A percentile compares a stretch with the other conserved stretches of the same genome.
Evolutionary conservation across 2,329 filamentous ascomycete genomes (phyloP).

Genomic region (Thelonectria rubi): DNA sequence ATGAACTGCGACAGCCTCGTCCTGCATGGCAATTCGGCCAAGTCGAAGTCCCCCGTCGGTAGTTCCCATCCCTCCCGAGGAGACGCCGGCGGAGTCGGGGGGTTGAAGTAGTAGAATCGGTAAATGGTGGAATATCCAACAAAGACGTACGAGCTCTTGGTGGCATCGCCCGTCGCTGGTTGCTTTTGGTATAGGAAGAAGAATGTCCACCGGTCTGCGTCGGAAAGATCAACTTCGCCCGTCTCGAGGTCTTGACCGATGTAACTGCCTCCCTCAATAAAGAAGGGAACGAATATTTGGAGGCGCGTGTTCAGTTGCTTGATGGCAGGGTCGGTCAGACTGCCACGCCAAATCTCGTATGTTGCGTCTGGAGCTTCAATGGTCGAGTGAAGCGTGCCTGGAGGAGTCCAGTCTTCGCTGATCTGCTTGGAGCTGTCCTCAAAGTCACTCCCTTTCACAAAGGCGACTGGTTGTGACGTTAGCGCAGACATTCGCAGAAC

Average conservation of each 20-base stretch:
- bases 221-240: conserved; percentile 71
- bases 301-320: conserved; percentile 79
- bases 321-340: conserved; percentile 73
- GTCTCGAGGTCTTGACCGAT: conserved; percentile 62
- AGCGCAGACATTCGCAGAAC: conserved; percentile 14
- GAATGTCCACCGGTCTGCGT: conserved; percentile 88
- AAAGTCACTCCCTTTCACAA: conserved; percentile 70
- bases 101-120: conserved; percentile 76
- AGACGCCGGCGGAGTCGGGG: conserved; percentile 55
- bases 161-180: conserved; percentile 49
- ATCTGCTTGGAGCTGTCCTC: conserved; percentile 63
- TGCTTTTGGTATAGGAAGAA: conserved; percentile 84
- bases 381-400: conserved; percentile 74
- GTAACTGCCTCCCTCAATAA: conserved; percentile 90
- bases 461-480: conserved; percentile 64
- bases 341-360: conserved; percentile 88
- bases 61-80: conserved; percentile 55
- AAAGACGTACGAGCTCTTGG: conserved; percentile 75
- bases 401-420: conserved; percentile 68
- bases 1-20: conserved; percentile 93
- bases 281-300: conserved; percentile 84
- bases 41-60: conserved; percentile 55
- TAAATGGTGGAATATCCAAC: conserved; percentile 92
- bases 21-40: conserved; percentile 75
- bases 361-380: conserved; percentile 69